Evolutionary conservation across 2,329 filamentous ascomycete genomes (phyloP), one percentile per base, ranked within the genome.

Genomic region (Colletotrichum nymphaeae): DNA sequence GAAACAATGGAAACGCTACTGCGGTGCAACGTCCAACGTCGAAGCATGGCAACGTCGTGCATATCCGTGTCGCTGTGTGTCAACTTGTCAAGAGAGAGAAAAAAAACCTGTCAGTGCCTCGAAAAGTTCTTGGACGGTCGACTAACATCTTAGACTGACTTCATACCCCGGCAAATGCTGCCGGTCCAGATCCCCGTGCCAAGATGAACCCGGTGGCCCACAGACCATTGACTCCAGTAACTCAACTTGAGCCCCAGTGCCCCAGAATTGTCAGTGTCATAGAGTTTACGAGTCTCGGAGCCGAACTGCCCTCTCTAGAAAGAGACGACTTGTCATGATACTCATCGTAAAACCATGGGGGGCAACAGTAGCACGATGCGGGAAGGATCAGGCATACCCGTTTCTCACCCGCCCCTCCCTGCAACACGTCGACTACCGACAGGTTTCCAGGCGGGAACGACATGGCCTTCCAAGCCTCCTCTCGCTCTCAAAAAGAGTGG

Each of bases 281-380:
- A 37, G 4, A 24, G 58, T 62, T 22, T 52, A 52, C 49, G n/a
- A 26, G 8, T 22, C 58, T 69, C 64, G 65, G 64, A 16, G 49
- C 69, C 69, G 64, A 69, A 30, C 57, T 69, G 35, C 64, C 69
- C 22, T 26, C 16, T 53, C 5, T 4, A 58, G 37, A 35, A 68
- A 46, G 1, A 5, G 28, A 12, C 37, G n/a, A 24, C 22, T n/a
- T 63, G 59, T 52, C 59, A 68, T 42, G 46, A 63, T 9, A 30
- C 60, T 49, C 42, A 49, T 49, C 42, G 42, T 49, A 49, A 49
- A 49, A 19, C 37, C 37, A 58, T 12, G 28, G 53, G 55, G 55
- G 14, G 30, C 49, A 19, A 22, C n/a, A 37, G 30, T 24, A 19
- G 16, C n/a, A 37, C 42, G 32, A n/a, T 30, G 49, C 57, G 52